Evolutionary conservation across 2,329 filamentous ascomycete genomes (phyloP).

Genomic region (Colletotrichum graminicola): DNA sequence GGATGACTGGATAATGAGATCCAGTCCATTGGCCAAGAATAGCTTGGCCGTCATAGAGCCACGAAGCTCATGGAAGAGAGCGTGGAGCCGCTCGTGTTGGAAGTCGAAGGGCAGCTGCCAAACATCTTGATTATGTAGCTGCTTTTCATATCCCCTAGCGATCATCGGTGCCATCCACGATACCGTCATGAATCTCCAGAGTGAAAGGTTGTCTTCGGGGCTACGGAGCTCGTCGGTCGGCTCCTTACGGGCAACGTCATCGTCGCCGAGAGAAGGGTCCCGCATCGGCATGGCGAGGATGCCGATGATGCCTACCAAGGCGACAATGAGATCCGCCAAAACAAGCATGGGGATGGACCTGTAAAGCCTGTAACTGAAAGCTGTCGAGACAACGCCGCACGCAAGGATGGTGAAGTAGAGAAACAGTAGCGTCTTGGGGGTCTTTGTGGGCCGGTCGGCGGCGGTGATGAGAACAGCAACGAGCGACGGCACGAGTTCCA

Average conservation of each 20-base stretch:
- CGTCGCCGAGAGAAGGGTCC: conserved; percentile 64
- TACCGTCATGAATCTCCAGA: conserved; percentile 88
- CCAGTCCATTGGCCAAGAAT: conserved; percentile 81
- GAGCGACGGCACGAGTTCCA: conserved; percentile 57
- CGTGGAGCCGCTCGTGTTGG: conserved; percentile 81
- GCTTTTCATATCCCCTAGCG: conserved; percentile 69
- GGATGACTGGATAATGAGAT: conserved; percentile 75
- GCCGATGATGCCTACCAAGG: conserved; percentile 46
- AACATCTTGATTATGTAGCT: conserved; percentile 83
- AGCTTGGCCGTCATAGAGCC: conserved; percentile 80
- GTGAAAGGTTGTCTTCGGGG: conserved; percentile 81
- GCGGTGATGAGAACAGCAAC: conserved; percentile 52
- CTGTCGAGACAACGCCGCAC: conserved; percentile 50
- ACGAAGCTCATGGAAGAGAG: conserved; percentile 77
- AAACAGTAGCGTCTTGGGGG: conserved; percentile 56
- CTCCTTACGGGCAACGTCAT: conserved; percentile 70
- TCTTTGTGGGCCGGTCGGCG: conserved; percentile 55
- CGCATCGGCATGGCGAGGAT: conserved; percentile 77
- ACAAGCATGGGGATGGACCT: conserved; percentile 45
- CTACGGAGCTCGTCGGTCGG: conserved; percentile 73
- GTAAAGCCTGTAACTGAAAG: conserved; percentile 41
- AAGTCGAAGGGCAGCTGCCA: conserved; percentile 86
- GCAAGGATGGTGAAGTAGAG: conserved; percentile 54
- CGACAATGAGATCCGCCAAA: conserved; percentile 45
- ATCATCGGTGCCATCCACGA: conserved; percentile 86